Evolutionary conservation across 2,329 filamentous ascomycete species (phyloP), one percentile per base, ranked within the genome.

Genomic region (Penicillium occitanis): DNA sequence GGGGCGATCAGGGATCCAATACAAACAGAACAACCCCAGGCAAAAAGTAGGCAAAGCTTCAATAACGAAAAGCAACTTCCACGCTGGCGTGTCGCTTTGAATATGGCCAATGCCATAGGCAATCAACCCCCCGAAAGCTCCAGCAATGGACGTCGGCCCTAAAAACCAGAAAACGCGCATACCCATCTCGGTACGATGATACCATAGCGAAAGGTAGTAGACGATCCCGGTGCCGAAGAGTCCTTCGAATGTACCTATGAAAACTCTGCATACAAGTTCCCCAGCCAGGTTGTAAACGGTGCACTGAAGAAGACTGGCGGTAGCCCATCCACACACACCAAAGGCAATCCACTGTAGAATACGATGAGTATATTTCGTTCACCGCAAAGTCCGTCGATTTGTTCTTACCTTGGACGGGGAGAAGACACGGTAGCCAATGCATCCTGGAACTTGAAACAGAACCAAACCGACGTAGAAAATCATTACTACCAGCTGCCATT

Each of bases 91-190:
- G n/a, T 37, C 14, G 25, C 51, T 59, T 3, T 60, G 50, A 30
- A 64, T 64, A 30, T 60, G 53, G 10, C 63, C 63, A 37, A 64
- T 57, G 10, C 63, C 63, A 30, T 59, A 64, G 2, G 63, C 40
- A 46, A 64, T 60, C 25, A 64, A 37, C 19, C 63, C 63, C 22
- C 63, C 63, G 42, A 64, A 59, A 2, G 63, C 63, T 35, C 63
- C 63, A n/a, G 63, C 63, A 13, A 64, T 57, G 4, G 63, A 57
- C 0, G 63, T 64, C 3, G 63, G 63, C 2, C 63, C 63, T 14
- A 64, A 30, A n/a, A 64, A 64, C 63, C 63, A 64, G 25, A 60
- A 64, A 8, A 64, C 63, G 7, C 63, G 63, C 63, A 64, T 64
- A 25, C 63, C 63, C 53, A 64, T 22, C 37, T 64, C 63, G 14